Base-by-base conservation (phyloP, 2,329 filamentous ascomycete genomes). In the Fusarium sp. region DNA sequence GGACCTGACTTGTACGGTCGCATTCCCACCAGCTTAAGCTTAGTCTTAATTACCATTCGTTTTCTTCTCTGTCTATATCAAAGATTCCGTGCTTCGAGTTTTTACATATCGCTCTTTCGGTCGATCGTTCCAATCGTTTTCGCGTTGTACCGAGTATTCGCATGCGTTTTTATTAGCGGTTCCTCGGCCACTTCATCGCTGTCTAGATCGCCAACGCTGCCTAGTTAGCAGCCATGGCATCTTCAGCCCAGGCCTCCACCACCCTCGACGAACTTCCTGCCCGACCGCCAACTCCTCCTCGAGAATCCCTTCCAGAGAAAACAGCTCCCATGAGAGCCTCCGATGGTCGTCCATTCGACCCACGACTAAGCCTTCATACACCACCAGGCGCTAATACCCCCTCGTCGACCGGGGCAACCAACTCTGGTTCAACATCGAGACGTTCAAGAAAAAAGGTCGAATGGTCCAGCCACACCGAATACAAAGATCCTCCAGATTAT, bases 211-310 rank as follows among this genome's bases (percentile, higher is more conserved):
- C 76, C 76, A 56, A 68, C 67, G 77, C 77, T 78, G 78, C 77
- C 73, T 76, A 59, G 73, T n/a, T 75, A 76, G 78, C 75, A 76
- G 78, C 74, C 76, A 80, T 80, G 77, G 77, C 78, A 79, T 80
- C 78, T 79, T 77, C 77, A 77, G 77, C 76, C 66, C 63, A 73
- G 75, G 76, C 75, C 69, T 66, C 76, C 62, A 72, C 71, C 63
- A 71, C 82, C 71, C 79, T 89, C 70, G 84, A 87, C 65, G 81
- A 82, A 57, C 80, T 89, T 53, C 81, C 83, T 65, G 77, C 86
- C 62, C 84, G 88, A 76, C 89, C 89, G 24, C 89, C 89, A n/a
- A 91, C 89, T 32, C 89, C 89, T 45, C 89, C 89, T n/a, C 85
- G 84, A 69, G 86, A 87, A 74, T 79, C 83, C 34, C 78, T 76